Base-by-base conservation (phyloP, 2,329 filamentous ascomycete species). In the Nigrograna mackinnonii region DNA sequence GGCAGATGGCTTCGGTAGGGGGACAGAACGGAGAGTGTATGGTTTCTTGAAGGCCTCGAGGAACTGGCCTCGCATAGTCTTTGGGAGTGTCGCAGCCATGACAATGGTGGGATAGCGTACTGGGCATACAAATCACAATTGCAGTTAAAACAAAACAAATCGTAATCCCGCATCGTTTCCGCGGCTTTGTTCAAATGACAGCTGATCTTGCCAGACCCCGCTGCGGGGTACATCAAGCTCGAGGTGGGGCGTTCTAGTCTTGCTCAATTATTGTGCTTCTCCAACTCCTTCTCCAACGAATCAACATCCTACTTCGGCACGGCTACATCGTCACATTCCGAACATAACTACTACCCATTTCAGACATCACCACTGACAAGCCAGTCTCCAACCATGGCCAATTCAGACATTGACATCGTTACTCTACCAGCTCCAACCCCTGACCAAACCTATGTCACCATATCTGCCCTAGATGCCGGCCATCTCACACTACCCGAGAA, bases 401-500 rank as follows among this genome's bases (percentile, higher is more conserved):
- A n/a, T 33, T 17, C 11, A 33, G 16, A 33, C 16, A 9, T 13
- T 21, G 44, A 50, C 1, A 19, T 31, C 17, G 41, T 61, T n/a
- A 43, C 46, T 9, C 49, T 67, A 20, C 62, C 60, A 16, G 38
- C 56, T 16, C 47, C 55, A 3, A 39, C 46, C 2, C 38, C 44
- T 12, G 41, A 51, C 22, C 60, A 65, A 43, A 52, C 43, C 16
- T 65, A 60, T 41, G 60, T 65, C 9, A 58, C 55, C 3, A 50
- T 67, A 11, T 65, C 64, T 4, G 59, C 64, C 11, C 51, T 67
- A 3, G 52, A 60, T 35, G 62, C 51, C 11, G 62, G 64, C 4
- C 50, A 72, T 24, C 57, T 79, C 16, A 78, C 75, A 12, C 66
- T 79, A 4, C 74, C 75, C 0, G 72, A 78, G 37, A 54, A 54